Base-by-base conservation (phyloP, 495 filamentous ascomycete genomes). In the Recurvomyces mirabilis region DNA sequence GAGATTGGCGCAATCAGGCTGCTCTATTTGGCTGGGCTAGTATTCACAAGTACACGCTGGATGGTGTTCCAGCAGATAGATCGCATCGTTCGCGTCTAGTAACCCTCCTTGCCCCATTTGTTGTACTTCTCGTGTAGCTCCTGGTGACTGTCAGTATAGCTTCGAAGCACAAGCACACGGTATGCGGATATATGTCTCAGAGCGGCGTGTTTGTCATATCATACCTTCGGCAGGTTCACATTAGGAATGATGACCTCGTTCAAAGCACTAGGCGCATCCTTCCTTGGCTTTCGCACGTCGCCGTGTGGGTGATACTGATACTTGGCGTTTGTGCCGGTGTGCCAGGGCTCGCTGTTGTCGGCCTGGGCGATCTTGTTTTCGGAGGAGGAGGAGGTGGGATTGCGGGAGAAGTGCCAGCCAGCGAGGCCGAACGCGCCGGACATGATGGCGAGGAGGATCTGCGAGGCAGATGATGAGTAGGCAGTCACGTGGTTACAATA, bases 361-460 rank as follows among this genome's bases (percentile, higher is more conserved):
- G 75, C 77, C 50, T 93, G 74, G 57, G 73, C 70, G 54, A 95
- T 82, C 49, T 74, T 67, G 54, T 71, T 72, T 69, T 96, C 88
- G 56, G 84, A 91, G 49, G 74, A 84, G 32, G 84, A 71, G 53
- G 74, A 78, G 54, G 91, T 96, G 54, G 91, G 91, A 59, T 81
- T 84, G 57, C 79, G 76, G 65, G 84, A 77, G 52, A 87, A 86
- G 67, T 83, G 81, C 77, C 78, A 94, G 57, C 91, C 91, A 45
- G 82, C 93, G 60, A 91, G 74, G 43, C 77, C 75, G 56, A 94
- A 83, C 57, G 83, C 82, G 60, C 79, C 78, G 47, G 83, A 79
- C 93, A 98, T 95, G 55, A 98, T 80, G 57, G 77, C 84, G 48
- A 87, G 71, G 39, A 98, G 79, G 56, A 94, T 78, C 91, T 98